These are phyloP conservation scores for Leccinum subtestaceum DNA, from an alignment of 768 basidiomycete species.

Conservation along the genomic window DNA sequence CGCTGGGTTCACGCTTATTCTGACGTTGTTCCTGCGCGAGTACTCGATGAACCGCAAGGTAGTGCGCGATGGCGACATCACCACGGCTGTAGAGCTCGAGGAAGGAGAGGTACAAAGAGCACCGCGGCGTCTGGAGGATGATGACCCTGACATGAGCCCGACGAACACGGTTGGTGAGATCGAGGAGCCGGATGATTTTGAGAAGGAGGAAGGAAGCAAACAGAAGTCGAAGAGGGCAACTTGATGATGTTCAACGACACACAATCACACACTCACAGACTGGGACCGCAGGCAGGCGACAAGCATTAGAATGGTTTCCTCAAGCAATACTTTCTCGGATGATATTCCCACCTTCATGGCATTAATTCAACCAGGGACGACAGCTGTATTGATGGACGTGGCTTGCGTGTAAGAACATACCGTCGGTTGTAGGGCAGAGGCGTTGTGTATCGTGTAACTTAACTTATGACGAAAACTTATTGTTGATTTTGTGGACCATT, in stretches of 20 bases:
- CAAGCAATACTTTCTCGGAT: not conserved
- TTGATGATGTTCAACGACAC: not conserved
- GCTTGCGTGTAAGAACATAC: too few relatives aligned
- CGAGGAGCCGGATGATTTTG: not conserved
- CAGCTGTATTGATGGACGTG: not conserved
- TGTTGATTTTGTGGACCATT: too few relatives aligned
- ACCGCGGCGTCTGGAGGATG: not conserved
- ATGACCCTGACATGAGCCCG: slow-evolving; percentile 1
- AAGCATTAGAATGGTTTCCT: not conserved
- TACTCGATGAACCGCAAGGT: slow-evolving; percentile 59
- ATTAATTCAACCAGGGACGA: not conserved
- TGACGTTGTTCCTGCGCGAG: slow-evolving; percentile 52
- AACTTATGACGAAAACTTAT: too few relatives aligned
- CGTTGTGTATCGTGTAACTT: too few relatives aligned
- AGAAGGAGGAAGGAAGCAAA: not conserved
- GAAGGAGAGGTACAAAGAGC: slow-evolving; percentile 21
- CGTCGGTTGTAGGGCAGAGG: too few relatives aligned
- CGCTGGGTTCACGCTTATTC: slow-evolving; percentile 48
- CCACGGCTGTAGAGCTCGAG: slow-evolving; percentile 32
- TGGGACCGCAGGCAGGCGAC: not conserved
- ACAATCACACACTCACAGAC: not conserved
- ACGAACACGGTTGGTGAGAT: not conserved
- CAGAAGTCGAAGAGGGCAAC: not conserved
- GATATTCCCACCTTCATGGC: not conserved
- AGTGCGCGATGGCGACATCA: slow-evolving; percentile 36